These are phyloP conservation scores for Alternaria novae-zelandiae DNA, from an alignment of 2,329 filamentous ascomycete genomes.

Conservation along the genomic window DNA sequence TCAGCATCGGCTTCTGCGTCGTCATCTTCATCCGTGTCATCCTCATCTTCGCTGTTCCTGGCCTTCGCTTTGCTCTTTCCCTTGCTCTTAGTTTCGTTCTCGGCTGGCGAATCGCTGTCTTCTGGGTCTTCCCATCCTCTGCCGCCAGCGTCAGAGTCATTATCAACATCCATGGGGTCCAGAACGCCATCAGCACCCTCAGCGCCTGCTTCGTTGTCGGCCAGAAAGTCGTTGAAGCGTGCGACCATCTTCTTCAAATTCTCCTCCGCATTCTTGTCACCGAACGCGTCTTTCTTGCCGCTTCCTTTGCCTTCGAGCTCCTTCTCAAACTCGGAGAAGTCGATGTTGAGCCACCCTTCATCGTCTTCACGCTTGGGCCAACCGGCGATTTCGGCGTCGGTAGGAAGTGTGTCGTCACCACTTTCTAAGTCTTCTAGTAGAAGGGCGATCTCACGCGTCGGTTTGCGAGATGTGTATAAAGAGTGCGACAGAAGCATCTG, in stretches of 20 bases:
- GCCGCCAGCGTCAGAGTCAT: slow-evolving; percentile 57
- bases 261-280: slow-evolving; percentile 70
- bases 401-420: slow-evolving; percentile 74
- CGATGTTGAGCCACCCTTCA: slow-evolving; percentile 90
- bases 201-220: slow-evolving; percentile 79
- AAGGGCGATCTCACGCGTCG: slow-evolving; percentile 76
- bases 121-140: slow-evolving; percentile 53
- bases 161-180: slow-evolving; percentile 72
- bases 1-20: slow-evolving; percentile 71
- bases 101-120: slow-evolving; percentile 50
- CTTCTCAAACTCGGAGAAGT: slow-evolving; percentile 85
- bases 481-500: slow-evolving; percentile 81
- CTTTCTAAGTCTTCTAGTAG: slow-evolving; percentile 76
- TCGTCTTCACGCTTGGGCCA: slow-evolving; percentile 81
- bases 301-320: slow-evolving; percentile 67
- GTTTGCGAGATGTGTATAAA: slow-evolving; percentile 70
- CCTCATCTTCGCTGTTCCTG: slow-evolving; percentile 32
- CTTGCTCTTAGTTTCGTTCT: slow-evolving; percentile 50
- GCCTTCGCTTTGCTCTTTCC: slow-evolving; percentile 66
- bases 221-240: slow-evolving; percentile 89
- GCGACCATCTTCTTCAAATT: slow-evolving; percentile 90
- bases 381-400: slow-evolving; percentile 70
- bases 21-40: slow-evolving; percentile 43
- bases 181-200: slow-evolving; percentile 73
- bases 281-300: slow-evolving; percentile 53